phyloP scores from a whole-genome alignment of 768 basidiomycete species.

The Russula abietina region DNA sequence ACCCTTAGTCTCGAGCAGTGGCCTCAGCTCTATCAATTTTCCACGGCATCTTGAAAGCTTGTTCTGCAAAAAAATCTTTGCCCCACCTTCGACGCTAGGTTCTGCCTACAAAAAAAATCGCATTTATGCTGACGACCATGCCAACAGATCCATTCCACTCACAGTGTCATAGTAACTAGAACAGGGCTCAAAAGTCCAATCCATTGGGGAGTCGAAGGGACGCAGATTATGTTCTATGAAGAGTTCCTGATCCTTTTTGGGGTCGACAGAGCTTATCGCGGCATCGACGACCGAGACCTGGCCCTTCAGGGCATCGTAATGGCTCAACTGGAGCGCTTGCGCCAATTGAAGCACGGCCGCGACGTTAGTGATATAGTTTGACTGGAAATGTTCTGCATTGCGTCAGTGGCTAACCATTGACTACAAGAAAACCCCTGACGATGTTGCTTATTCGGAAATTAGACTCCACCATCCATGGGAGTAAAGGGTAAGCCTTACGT shows the following conservation, averaged over 20 bases:
- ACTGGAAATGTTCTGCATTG: conserved; percentile 60
- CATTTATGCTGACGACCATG: not conserved
- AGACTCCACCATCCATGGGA: conserved; percentile 4
- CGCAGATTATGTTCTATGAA: conserved; percentile 69
- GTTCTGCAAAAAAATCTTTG: conserved; percentile 79
- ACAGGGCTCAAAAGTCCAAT: conserved; percentile 76
- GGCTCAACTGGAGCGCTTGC: conserved; percentile 51
- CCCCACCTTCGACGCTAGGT: conserved; percentile 59
- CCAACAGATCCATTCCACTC: conserved; percentile 26
- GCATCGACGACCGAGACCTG: conserved; percentile 43
- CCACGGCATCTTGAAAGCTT: conserved; percentile 53
- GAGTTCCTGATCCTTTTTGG: conserved; percentile 57
- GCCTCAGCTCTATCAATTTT: conserved; percentile 59
- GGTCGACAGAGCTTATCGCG: conserved; percentile 48
- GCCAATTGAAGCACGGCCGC: conserved; percentile 50
- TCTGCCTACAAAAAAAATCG: conserved; percentile 38
- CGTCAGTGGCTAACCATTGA: conserved; percentile 10
- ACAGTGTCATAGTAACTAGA: conserved; percentile 71
- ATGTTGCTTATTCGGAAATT: conserved; percentile 47
- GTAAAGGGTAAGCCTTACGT: conserved; percentile 44
- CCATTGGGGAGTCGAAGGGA: conserved; percentile 54
- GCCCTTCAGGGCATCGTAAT: conserved; percentile 53
- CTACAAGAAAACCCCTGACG: conserved; percentile 40
- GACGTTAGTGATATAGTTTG: conserved; percentile 52
- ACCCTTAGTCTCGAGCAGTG: conserved; percentile 59